These are phyloP conservation scores for Primulina eburnea DNA, from an alignment of 257 asterid species.

Conservation along the genomic window DNA sequence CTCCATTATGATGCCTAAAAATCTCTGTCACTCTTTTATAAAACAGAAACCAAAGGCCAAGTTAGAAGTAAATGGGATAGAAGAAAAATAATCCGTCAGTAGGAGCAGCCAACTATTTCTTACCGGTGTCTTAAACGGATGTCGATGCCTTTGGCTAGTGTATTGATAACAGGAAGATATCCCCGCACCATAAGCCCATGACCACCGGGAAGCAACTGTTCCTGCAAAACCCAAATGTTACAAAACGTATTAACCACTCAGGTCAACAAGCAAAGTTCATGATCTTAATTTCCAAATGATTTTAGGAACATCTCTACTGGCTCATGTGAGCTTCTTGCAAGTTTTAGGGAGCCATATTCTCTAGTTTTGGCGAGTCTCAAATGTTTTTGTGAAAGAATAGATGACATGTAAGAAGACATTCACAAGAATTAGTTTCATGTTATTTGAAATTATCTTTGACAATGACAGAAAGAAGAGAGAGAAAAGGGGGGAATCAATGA, in stretches of 20 bases:
- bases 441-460: neutral
- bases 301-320: neutral
- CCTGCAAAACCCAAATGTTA: slow-evolving; percentile 40
- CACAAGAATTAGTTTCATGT: slow-evolving; percentile 14
- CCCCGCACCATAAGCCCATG: slow-evolving; percentile 99
- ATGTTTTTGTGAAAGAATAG: neutral
- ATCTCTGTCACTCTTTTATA: slow-evolving; percentile 64
- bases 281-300: neutral
- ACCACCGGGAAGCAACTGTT: slow-evolving; percentile 95
- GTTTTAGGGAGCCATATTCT: neutral
- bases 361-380: neutral
- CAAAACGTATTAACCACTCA: slow-evolving; percentile 3
- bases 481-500: neutral
- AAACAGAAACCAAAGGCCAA: slow-evolving; percentile 10
- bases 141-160: slow-evolving; percentile 97
- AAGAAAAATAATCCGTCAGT: neutral
- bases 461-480: neutral
- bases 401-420: neutral
- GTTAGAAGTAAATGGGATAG: neutral
- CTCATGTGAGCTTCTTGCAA: neutral
- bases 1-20: slow-evolving; percentile 73
- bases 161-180: slow-evolving; percentile 83
- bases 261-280: slow-evolving; percentile 9
- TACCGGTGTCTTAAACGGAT: slow-evolving; percentile 84
- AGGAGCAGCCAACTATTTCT: neutral